Percentiles rank a stretch among this genome's conserved stretches.
phyloP scores from a whole-genome alignment of 2,329 filamentous ascomycete genomes.

The Xylariaceae sp. region DNA sequence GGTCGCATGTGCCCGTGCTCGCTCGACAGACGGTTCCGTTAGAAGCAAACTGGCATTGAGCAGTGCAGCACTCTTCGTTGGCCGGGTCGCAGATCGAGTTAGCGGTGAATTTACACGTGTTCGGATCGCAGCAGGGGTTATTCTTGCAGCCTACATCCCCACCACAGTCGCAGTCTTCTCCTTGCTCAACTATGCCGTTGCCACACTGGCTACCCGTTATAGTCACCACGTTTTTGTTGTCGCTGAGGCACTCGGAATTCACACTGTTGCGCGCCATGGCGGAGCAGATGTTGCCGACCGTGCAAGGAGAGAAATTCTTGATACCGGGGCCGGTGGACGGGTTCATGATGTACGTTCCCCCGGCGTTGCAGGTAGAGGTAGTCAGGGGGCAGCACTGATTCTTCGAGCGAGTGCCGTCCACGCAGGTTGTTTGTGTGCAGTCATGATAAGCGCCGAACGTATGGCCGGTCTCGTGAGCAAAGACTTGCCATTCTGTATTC shows the following conservation, averaged over 20 bases:
- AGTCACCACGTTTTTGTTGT: constrained; percentile 77
- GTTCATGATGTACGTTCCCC: constrained; percentile 89
- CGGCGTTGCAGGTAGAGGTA: constrained; percentile 64
- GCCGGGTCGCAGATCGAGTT: constrained; percentile 72
- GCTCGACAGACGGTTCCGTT: constrained; percentile 72
- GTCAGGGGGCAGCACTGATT: constrained; percentile 77
- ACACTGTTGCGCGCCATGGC: constrained; percentile 74
- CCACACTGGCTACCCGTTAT: constrained; percentile 84
- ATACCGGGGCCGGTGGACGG: constrained; percentile 74
- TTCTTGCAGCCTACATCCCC: constrained; percentile 65
- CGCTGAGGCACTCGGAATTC: constrained; percentile 71
- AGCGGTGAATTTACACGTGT: constrained; percentile 77
- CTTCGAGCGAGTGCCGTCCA: constrained; percentile 48
- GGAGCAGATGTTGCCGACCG: constrained; percentile 89
- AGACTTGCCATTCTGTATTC: constrained; percentile 85
- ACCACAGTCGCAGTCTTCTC: constrained; percentile 95
- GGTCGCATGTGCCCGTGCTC: constrained; percentile 78
- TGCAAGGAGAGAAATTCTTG: constrained; percentile 78
- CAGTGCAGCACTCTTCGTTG: constrained; percentile 78
- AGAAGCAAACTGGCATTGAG: constrained; percentile 61
- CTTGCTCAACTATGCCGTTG: constrained; percentile 92
- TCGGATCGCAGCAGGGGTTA: constrained; percentile 79
- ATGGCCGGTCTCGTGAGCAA: constrained; percentile 90
- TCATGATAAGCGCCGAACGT: constrained; percentile 97
- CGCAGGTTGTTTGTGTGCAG: constrained; percentile 67